phyloP scores from a whole-genome alignment of 345 rosid genomes.

The Citrus glauca region DNA sequence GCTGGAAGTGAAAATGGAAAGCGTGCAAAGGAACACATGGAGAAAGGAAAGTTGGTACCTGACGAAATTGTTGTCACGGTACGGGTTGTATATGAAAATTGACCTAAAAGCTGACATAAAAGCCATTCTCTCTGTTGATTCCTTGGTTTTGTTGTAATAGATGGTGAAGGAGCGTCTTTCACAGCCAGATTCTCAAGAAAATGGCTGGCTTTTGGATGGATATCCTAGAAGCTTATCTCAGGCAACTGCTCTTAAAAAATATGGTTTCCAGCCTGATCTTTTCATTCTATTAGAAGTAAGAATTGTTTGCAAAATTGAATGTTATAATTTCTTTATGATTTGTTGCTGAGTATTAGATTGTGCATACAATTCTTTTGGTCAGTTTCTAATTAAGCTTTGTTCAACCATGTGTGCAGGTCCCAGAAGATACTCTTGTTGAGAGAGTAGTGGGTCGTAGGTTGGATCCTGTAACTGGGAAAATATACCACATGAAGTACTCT shows the following conservation, averaged over 20 bases:
- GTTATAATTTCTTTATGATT: neutral
- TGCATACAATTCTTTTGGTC: neutral
- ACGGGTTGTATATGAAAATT: conserved; percentile 11
- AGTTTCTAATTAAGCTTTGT: neutral
- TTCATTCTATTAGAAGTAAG: conserved; percentile 84
- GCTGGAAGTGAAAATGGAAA: conserved; percentile 83
- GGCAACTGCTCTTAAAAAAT: conserved; percentile 70
- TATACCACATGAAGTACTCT: conserved; percentile 86
- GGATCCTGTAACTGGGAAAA: conserved; percentile 93
- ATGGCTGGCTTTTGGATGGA: conserved; percentile 98
- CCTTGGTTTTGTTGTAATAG: conserved; percentile 28
- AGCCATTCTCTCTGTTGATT: conserved; percentile 13
- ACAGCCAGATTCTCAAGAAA: conserved; percentile 68
- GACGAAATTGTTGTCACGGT: conserved; percentile 76
- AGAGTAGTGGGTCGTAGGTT: conserved; percentile 90
- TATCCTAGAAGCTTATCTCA: conserved; percentile 90
- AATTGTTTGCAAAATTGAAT: conserved; percentile 1
- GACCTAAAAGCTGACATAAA: neutral
- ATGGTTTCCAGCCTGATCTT: conserved; percentile 71
- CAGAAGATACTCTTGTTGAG: conserved; percentile 85
- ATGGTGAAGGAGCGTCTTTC: conserved; percentile 84
- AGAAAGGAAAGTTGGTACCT: conserved; percentile 78
- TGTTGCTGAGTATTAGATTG: neutral
- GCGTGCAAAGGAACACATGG: conserved; percentile 80
- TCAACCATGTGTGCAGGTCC: conserved; percentile 50